Evolutionary conservation across 345 rosid genomes (phyloP).

Genomic region (Syzygium grande): DNA sequence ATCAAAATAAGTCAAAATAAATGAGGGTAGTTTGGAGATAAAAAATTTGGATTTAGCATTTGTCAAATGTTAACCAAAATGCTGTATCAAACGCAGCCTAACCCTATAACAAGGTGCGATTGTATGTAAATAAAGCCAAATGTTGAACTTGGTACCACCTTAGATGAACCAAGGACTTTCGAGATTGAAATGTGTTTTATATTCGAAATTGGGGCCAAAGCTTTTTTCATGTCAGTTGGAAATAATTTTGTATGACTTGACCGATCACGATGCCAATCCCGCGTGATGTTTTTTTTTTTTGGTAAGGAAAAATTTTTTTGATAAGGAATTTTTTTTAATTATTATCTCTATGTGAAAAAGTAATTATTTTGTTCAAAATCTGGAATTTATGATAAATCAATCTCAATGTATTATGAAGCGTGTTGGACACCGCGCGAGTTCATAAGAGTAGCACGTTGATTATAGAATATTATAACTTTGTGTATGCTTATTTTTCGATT

Average conservation of each 20-base stretch:
- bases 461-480: neutral
- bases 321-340: too few species aligned
- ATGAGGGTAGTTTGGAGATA: too few species aligned
- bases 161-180: neutral
- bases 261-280: neutral
- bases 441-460: too few species aligned
- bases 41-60: too few species aligned
- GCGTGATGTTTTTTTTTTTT: too few species aligned
- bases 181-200: neutral
- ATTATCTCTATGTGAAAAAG: too few species aligned
- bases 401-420: too few species aligned
- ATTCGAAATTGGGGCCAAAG: neutral
- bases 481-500: neutral
- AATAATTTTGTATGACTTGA: neutral
- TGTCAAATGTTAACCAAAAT: too few species aligned
- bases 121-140: neutral
- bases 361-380: neutral
- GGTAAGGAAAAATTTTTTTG: too few species aligned
- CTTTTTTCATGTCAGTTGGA: neutral
- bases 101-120: neutral
- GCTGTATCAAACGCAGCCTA: too few species aligned
- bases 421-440: too few species aligned
- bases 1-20: too few species aligned
- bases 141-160: neutral
- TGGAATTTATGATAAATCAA: neutral